Conservation (phyloP, 257 asterid species). For the Ligustrum vulgare region DNA sequence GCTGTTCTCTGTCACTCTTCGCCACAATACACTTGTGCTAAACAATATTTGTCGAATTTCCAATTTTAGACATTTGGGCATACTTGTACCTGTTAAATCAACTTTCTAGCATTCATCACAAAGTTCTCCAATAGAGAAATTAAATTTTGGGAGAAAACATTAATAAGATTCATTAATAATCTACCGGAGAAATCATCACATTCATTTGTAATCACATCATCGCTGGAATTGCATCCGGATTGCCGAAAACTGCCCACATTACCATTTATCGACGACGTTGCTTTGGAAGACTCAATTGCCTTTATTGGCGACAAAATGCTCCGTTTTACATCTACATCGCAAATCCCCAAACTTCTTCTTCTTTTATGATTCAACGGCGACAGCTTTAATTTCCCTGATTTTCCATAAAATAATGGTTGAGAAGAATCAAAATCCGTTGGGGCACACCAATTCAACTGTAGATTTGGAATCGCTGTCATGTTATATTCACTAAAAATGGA, state of each 20-base stretch:
- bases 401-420: background rate
- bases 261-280: background rate
- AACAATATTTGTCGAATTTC: conserved; percentile 71
- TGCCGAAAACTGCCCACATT: background rate
- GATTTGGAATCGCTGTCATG: background rate
- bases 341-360: background rate
- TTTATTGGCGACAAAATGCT: background rate
- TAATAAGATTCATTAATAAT: too few relatives aligned
- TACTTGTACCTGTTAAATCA: background rate
- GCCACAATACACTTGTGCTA: conserved; percentile 93
- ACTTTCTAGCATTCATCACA: background rate
- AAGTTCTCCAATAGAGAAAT: background rate
- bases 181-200: background rate
- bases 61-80: conserved; percentile 22
- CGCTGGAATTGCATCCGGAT: background rate
- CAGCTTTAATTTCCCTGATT: background rate
- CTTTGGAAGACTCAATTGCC: background rate
- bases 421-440: background rate
- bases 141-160: background rate
- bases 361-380: background rate
- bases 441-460: background rate
- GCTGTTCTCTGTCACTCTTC: conserved; percentile 66
- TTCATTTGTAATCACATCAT: background rate
- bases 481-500: too few relatives aligned
- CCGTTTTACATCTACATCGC: background rate